These are phyloP conservation scores for Nelumbo lutea DNA, from an alignment of 164 flowering plant species.

Conservation along the genomic window DNA sequence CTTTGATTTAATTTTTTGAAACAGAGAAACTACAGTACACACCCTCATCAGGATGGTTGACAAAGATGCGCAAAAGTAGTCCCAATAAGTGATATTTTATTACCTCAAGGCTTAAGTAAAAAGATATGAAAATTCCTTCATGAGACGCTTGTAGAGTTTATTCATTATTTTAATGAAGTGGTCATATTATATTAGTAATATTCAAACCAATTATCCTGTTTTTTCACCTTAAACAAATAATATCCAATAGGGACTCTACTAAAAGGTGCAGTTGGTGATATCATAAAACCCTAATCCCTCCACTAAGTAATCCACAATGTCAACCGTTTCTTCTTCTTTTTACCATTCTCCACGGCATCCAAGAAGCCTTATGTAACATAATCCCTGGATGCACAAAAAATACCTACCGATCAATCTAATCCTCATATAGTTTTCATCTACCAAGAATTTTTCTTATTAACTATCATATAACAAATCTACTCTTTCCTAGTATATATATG, in stretches of 20 bases:
- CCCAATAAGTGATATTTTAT: neutral
- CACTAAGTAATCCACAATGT: constrained; percentile 23
- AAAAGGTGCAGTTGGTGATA: constrained; percentile 34
- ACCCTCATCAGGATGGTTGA: constrained; percentile 1
- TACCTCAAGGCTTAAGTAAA: neutral
- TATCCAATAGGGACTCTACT: constrained; percentile 12
- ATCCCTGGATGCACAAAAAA: neutral
- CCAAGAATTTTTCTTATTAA: too few species aligned
- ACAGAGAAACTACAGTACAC: neutral
- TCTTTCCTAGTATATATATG: too few species aligned
- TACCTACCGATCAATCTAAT: neutral
- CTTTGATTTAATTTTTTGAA: too few species aligned
- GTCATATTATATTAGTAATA: neutral
- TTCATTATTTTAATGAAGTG: neutral
- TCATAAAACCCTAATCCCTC: constrained; percentile 18
- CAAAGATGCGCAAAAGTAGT: neutral
- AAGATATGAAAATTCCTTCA: neutral
- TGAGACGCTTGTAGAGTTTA: constrained; percentile 1
- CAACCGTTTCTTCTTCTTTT: constrained; percentile 26
- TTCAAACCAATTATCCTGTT: constrained; percentile 4
- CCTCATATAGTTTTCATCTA: neutral
- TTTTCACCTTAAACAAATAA: constrained; percentile 25
- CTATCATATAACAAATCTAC: too few species aligned
- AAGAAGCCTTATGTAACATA: neutral
- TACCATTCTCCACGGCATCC: constrained; percentile 24